phyloP scores from a whole-genome alignment of 768 basidiomycete genomes.

The Kwoniella botswanensis region DNA sequence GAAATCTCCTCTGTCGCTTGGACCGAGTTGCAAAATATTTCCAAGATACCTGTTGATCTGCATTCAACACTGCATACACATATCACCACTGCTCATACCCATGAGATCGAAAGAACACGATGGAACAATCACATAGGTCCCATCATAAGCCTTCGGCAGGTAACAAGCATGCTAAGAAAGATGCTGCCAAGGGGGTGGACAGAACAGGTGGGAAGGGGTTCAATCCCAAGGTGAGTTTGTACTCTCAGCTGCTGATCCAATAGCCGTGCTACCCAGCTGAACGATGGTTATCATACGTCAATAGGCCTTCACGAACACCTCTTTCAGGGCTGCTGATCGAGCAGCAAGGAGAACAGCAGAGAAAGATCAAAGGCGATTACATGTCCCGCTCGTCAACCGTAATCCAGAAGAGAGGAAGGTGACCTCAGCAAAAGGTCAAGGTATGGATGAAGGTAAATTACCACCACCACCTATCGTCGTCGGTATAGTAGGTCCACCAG shows the following conservation, averaged over 20 bases:
- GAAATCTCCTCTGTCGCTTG: neutral
- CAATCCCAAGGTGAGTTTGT: slow-evolving; percentile 81
- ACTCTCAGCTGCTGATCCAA: neutral
- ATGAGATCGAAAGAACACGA: slow-evolving; percentile 20
- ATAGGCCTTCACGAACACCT: slow-evolving; percentile 88
- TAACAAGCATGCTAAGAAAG: slow-evolving; percentile 76
- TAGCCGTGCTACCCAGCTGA: neutral
- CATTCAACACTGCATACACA: neutral
- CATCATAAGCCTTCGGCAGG: slow-evolving; percentile 78
- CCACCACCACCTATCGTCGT: slow-evolving; percentile 92
- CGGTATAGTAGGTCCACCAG: slow-evolving; percentile 93
- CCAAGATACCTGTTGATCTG: neutral
- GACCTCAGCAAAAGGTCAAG: slow-evolving; percentile 53
- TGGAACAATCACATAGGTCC: slow-evolving; percentile 75
- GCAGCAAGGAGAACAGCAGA: slow-evolving; percentile 91
- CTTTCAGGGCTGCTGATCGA: slow-evolving; percentile 83
- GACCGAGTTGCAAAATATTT: neutral
- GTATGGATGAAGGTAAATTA: slow-evolving; percentile 65
- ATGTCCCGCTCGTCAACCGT: slow-evolving; percentile 93
- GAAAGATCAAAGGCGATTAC: slow-evolving; percentile 88
- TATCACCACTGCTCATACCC: neutral
- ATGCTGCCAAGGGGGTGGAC: slow-evolving; percentile 66
- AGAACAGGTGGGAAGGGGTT: slow-evolving; percentile 74
- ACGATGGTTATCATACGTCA: neutral
- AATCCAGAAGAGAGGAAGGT: slow-evolving; percentile 68